phyloP scores from a whole-genome alignment of 805 yeast species.

The Candida jianshihensis region DNA sequence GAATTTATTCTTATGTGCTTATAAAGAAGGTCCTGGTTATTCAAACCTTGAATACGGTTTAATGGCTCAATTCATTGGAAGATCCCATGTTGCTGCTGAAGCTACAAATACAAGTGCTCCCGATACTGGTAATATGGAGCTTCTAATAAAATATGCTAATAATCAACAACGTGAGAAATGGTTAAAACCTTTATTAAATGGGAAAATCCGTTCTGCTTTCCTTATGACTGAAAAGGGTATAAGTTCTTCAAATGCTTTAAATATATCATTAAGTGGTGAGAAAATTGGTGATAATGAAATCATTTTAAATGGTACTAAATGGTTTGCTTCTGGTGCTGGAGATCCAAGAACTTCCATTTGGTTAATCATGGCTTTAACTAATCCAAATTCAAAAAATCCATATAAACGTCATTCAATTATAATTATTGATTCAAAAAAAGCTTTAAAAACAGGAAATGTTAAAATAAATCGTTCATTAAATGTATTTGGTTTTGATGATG shows the following conservation, averaged over 20 bases:
- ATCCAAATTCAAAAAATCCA: slow-evolving; percentile 20
- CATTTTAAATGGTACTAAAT: slow-evolving; percentile 53
- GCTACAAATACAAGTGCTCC: slow-evolving; percentile 57
- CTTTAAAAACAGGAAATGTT: slow-evolving; percentile 43
- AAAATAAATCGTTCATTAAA: slow-evolving; percentile 41
- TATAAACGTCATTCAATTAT: slow-evolving; percentile 52
- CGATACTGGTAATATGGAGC: slow-evolving; percentile 54
- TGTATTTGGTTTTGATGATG: slow-evolving; percentile 59
- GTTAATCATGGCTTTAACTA: slow-evolving; percentile 24
- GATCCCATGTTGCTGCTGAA: slow-evolving; percentile 47
- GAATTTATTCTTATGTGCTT: slow-evolving; percentile 47
- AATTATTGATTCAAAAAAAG: slow-evolving; percentile 44
- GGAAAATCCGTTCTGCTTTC: slow-evolving; percentile 53
- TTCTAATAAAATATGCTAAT: slow-evolving; percentile 32
- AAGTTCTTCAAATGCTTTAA: slow-evolving; percentile 56
- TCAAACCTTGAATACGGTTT: slow-evolving; percentile 58
- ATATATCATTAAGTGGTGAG: slow-evolving; percentile 43
- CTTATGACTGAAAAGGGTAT: slow-evolving; percentile 59
- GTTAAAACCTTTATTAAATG: slow-evolving; percentile 47
- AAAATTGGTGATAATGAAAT: slow-evolving; percentile 33
- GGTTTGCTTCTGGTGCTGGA: slow-evolving; percentile 70
- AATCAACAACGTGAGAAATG: slow-evolving; percentile 39
- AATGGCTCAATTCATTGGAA: slow-evolving; percentile 58
- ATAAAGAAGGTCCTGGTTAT: slow-evolving; percentile 47
- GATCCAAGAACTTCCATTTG: slow-evolving; percentile 48